Evolutionary conservation across 768 basidiomycete genomes (phyloP).

Genomic region (Punctularia strigosozonata): DNA sequence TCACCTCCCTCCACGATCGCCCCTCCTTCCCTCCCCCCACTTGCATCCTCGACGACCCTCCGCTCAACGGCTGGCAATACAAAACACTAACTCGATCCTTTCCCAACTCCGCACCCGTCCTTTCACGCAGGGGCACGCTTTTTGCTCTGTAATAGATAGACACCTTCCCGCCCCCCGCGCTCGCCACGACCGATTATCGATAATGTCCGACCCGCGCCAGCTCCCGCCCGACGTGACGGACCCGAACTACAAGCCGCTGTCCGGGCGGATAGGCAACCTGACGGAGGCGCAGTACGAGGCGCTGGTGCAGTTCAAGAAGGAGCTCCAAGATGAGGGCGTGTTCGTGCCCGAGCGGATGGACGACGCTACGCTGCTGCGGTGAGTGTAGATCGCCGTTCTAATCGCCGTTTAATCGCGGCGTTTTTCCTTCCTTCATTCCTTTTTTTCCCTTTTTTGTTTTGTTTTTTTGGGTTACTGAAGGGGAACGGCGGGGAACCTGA

Average conservation of each 20-base stretch:
- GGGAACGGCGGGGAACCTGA: too few species aligned
- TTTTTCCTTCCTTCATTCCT: slow-evolving; percentile 6
- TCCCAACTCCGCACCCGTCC: too few species aligned
- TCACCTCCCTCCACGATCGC: not conserved
- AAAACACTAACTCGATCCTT: too few species aligned
- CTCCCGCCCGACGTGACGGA: slow-evolving; percentile 51
- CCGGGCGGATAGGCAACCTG: slow-evolving; percentile 77
- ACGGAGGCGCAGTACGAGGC: slow-evolving; percentile 46
- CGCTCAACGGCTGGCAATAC: too few species aligned
- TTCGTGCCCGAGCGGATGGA: slow-evolving; percentile 59
- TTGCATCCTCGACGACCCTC: not conserved
- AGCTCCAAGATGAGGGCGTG: slow-evolving; percentile 45
- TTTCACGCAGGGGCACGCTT: too few species aligned
- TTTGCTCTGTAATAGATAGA: too few species aligned
- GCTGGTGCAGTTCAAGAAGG: slow-evolving; percentile 56
- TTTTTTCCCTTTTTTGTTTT: not conserved
- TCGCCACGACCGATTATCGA: slow-evolving; percentile 7
- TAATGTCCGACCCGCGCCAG: slow-evolving; percentile 24
- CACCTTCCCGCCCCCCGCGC: not conserved
- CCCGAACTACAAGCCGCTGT: slow-evolving; percentile 51
- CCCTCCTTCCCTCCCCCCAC: not conserved
- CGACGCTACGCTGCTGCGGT: slow-evolving; percentile 61
- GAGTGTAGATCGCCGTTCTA: slow-evolving; percentile 9
- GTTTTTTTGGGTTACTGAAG: too few species aligned
- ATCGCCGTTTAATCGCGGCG: not conserved